Evolutionary conservation across 805 yeast species (phyloP).

Genomic region (Pichia scutulata): DNA sequence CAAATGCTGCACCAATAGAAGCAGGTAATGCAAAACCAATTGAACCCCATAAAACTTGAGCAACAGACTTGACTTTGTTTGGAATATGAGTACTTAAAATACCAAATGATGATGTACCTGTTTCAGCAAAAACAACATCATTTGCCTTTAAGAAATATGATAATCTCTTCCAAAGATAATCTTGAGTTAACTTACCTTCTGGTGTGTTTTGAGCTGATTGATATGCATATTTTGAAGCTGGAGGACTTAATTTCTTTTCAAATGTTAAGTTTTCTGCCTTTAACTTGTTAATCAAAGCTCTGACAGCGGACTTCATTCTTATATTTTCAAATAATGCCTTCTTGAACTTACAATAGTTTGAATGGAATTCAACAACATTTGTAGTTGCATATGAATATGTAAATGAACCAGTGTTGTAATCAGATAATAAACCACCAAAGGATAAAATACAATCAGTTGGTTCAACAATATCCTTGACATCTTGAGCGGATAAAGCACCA

Average conservation of each 20-base stretch:
- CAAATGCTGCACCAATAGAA: constrained; percentile 59
- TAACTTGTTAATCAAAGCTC: constrained; percentile 33
- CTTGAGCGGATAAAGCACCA: constrained; percentile 71
- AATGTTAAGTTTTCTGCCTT: constrained; percentile 32
- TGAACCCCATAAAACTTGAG: constrained; percentile 73
- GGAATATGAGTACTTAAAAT: constrained; percentile 62
- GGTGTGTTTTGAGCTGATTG: constrained; percentile 40
- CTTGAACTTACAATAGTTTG: constrained; percentile 64
- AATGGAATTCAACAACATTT: constrained; percentile 72
- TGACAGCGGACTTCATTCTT: constrained; percentile 55
- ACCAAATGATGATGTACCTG: constrained; percentile 74
- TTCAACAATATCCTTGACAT: constrained; percentile 65
- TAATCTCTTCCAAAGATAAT: constrained; percentile 61
- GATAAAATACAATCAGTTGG: constrained; percentile 67
- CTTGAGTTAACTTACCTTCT: constrained; percentile 44
- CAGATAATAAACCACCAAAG: constrained; percentile 77
- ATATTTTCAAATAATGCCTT: constrained; percentile 66
- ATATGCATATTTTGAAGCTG: constrained; percentile 31
- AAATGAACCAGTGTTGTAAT: constrained; percentile 86
- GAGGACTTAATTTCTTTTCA: constrained; percentile 43
- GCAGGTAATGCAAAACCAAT: constrained; percentile 68
- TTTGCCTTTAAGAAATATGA: constrained; percentile 58
- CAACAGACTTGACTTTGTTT: constrained; percentile 51
- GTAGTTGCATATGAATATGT: constrained; percentile 68
- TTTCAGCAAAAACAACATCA: constrained; percentile 62